Conservation (phyloP, 73 alveolate genomes). For the Paramecium caudatum region DNA sequence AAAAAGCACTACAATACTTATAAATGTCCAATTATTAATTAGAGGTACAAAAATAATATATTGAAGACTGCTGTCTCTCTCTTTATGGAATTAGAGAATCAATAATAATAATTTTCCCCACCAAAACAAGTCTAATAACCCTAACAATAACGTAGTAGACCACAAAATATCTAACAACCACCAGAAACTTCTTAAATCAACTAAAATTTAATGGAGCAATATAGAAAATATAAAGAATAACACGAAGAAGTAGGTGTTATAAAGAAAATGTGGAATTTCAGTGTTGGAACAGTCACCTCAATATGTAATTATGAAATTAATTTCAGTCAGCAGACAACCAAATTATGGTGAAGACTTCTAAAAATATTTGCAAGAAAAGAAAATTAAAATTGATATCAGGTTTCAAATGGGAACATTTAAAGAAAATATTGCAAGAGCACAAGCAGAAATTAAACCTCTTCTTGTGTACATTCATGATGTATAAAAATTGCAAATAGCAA, state of each 20-base stretch:
- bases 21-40: not conserved
- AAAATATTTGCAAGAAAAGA: not conserved
- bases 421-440: not conserved
- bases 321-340: not conserved
- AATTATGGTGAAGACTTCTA: conserved; percentile 43
- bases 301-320: not conserved
- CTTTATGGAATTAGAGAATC: not conserved
- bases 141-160: not conserved
- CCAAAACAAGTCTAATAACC: not conserved
- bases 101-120: not conserved
- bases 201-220: not conserved
- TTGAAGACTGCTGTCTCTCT: not conserved
- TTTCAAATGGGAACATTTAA: conserved; percentile 23
- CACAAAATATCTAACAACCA: not conserved
- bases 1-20: not conserved
- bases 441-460: not conserved
- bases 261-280: not conserved
- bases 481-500: not conserved
- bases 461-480: conserved; percentile 30
- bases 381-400: not conserved
- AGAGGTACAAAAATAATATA: not conserved
- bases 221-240: conserved; percentile 2
- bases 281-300: not conserved
- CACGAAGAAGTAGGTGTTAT: not conserved
- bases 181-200: not conserved